A percentile compares a stretch with the other conserved stretches of the same genome.
phyloP scores from a whole-genome alignment of 768 basidiomycete species.

The Royoungia palumana region DNA sequence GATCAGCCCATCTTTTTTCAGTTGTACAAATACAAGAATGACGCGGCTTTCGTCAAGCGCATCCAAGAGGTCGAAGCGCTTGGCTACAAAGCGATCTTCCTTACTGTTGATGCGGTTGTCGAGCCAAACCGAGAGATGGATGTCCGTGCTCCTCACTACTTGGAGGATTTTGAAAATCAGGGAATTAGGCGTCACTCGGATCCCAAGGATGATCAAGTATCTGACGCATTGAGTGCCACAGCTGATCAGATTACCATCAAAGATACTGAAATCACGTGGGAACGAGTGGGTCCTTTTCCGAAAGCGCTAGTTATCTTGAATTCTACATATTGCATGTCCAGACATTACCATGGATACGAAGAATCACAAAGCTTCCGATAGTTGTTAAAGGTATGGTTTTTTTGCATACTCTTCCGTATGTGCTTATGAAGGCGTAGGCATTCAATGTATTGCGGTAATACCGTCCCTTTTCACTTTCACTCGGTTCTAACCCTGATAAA shows the following conservation, averaged over 20 bases:
- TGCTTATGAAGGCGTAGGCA: conserved; percentile 38
- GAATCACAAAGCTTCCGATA: conserved; percentile 66
- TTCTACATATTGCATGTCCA: conserved; percentile 21
- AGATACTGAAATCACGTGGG: conserved; percentile 77
- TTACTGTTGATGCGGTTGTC: conserved; percentile 89
- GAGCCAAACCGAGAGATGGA: conserved; percentile 79
- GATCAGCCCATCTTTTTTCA: conserved; percentile 75
- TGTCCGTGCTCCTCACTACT: conserved; percentile 53
- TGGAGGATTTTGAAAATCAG: conserved; percentile 52
- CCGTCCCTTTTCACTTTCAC: background rate
- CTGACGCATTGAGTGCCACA: conserved; percentile 56
- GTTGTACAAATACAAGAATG: conserved; percentile 78
- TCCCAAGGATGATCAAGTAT: conserved; percentile 32
- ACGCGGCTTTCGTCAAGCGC: conserved; percentile 61
- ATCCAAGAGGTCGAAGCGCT: conserved; percentile 66
- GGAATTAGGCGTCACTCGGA: conserved; percentile 27
- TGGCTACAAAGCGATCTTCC: conserved; percentile 84
- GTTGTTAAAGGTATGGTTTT: conserved; percentile 62
- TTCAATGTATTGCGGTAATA: conserved; percentile 66
- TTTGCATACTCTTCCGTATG: background rate
- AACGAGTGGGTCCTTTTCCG: conserved; percentile 41
- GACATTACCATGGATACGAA: conserved; percentile 76
- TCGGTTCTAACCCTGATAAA: conserved; percentile 31
- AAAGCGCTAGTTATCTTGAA: background rate
- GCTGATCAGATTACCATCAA: conserved; percentile 63